Conservation (phyloP, 371 early-diverging fungal species). For the Gilbertella persicaria region DNA sequence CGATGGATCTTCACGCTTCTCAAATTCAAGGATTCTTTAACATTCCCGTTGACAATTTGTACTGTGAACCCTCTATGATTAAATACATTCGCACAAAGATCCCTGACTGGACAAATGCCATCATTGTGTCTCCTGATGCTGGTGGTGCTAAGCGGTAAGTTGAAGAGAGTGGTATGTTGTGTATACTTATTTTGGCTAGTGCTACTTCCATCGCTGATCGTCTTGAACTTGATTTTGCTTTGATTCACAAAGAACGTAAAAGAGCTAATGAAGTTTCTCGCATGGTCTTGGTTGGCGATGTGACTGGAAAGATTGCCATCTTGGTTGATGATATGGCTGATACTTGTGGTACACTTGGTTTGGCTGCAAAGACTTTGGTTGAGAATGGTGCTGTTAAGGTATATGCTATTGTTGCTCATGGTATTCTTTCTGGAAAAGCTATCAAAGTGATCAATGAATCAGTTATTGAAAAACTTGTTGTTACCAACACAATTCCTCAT, state of each 20-base stretch:
- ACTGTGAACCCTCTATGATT: conserved; percentile 89
- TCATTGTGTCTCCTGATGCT: conserved; percentile 97
- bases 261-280: conserved; percentile 94
- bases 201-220: conserved; percentile 96
- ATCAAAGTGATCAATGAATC: conserved; percentile 88
- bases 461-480: conserved; percentile 80
- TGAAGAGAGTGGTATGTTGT: conserved; percentile 1
- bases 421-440: conserved; percentile 91
- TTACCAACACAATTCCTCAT: conserved; percentile 95
- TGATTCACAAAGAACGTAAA: conserved; percentile 98
- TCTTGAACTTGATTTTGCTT: conserved; percentile 94
- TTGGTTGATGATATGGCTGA: conserved; percentile 98
- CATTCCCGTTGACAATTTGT: conserved; percentile 96
- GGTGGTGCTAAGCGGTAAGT: conserved; percentile 96
- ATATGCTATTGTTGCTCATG: conserved; percentile 96
- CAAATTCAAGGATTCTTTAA: conserved; percentile 99
- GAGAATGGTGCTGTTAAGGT: conserved; percentile 93
- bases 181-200: conserved; percentile 40
- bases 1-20: conserved; percentile 96
- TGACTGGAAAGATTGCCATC: conserved; percentile 86
- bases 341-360: conserved; percentile 93
- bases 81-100: conserved; percentile 90
- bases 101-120: conserved; percentile 79
- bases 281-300: conserved; percentile 97
- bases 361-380: conserved; percentile 90